Evolutionary conservation across 768 basidiomycete genomes (phyloP).

Genomic region (Podaxis sp.): DNA sequence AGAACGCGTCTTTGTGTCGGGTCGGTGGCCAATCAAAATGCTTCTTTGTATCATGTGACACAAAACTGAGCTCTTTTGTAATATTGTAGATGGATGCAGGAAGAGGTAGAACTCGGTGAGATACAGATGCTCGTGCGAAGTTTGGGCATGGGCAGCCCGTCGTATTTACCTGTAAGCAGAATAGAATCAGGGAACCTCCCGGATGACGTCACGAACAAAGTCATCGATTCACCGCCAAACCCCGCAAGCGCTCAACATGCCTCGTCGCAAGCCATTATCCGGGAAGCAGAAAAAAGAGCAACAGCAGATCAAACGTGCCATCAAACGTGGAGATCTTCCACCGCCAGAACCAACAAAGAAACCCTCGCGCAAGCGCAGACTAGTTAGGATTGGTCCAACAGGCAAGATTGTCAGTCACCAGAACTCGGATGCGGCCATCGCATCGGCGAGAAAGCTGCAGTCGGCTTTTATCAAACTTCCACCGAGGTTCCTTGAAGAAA

Average conservation of each 20-base stretch:
- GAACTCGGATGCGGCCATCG: slow-evolving; percentile 26
- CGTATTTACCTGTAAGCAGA: too few species aligned
- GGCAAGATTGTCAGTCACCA: slow-evolving; percentile 22
- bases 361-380: slow-evolving; percentile 21
- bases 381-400: slow-evolving; percentile 26
- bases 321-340: slow-evolving; percentile 73
- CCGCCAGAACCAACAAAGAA: slow-evolving; percentile 32
- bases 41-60: too few species aligned
- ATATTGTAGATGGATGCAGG: too few species aligned
- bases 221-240: background rate
- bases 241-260: slow-evolving; percentile 1
- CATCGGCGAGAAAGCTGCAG: slow-evolving; percentile 51
- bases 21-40: too few species aligned
- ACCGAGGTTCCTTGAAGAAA: slow-evolving; percentile 52
- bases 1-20: too few species aligned
- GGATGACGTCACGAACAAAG: background rate
- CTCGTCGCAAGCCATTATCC: slow-evolving; percentile 52
- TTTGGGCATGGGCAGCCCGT: too few species aligned
- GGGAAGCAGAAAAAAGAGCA: slow-evolving; percentile 69
- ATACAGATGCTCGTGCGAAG: too few species aligned
- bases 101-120: too few species aligned
- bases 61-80: too few species aligned
- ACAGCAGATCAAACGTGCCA: slow-evolving; percentile 73
- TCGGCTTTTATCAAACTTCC: slow-evolving; percentile 68
- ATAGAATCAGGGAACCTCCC: too few species aligned